Conservation (phyloP, 768 basidiomycete genomes). For the Calocybe gangraenosa region DNA sequence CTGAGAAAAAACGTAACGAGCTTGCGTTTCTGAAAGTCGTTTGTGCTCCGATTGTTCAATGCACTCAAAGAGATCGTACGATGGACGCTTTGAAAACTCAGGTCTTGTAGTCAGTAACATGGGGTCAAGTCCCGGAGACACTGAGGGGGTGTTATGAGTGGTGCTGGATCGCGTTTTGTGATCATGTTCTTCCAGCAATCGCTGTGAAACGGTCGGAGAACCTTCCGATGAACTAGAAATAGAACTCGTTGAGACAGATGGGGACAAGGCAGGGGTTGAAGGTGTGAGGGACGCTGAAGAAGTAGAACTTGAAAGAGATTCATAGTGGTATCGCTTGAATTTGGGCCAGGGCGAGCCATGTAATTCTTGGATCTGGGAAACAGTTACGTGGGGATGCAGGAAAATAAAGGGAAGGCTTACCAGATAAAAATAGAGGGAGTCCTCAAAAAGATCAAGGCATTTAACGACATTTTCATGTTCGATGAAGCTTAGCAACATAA, state of each 20-base stretch:
- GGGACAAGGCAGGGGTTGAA: constrained; percentile 53
- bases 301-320: constrained; percentile 18
- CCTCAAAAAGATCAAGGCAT: constrained; percentile 83
- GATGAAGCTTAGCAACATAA: constrained; percentile 68
- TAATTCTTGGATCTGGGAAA: constrained; percentile 76
- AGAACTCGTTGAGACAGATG: constrained; percentile 48
- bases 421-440: constrained; percentile 80
- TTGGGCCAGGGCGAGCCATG: constrained; percentile 89
- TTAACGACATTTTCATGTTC: constrained; percentile 80
- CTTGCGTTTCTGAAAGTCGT: constrained; percentile 72
- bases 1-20: constrained; percentile 82
- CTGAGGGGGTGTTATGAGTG: neutral
- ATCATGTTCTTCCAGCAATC: constrained; percentile 1
- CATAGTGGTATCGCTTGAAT: constrained; percentile 24
- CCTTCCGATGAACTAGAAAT: constrained; percentile 38
- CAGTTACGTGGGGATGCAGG: constrained; percentile 3
- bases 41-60: constrained; percentile 85
- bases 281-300: constrained; percentile 24
- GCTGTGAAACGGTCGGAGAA: constrained; percentile 25
- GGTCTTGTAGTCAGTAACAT: constrained; percentile 26
- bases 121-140: constrained; percentile 16
- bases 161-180: constrained; percentile 4
- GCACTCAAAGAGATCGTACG: constrained; percentile 93
- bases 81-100: constrained; percentile 63
- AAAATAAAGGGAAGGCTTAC: constrained; percentile 39